Conservation (phyloP, 2,329 filamentous ascomycete genomes). For the Davidsoniella neocaledoniae region DNA sequence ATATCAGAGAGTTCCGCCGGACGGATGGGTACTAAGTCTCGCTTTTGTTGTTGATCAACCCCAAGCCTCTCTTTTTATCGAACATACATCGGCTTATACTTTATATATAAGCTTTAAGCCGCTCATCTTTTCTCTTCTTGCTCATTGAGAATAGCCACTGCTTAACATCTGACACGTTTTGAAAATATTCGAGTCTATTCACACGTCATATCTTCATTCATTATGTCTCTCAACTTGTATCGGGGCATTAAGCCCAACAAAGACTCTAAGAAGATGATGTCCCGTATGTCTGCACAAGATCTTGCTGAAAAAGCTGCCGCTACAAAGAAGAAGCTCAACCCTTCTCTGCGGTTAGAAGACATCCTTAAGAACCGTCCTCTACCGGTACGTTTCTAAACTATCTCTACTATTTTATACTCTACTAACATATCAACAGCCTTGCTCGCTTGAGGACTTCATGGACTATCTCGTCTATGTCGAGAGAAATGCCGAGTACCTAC, state of each 20-base stretch:
- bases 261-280: neutral
- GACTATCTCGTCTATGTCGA: conserved; percentile 72
- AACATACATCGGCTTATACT: neutral
- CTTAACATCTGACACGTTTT: no score
- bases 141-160: neutral
- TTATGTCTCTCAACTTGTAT: conserved; percentile 8
- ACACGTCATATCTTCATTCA: neutral
- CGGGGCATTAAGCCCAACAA: conserved; percentile 6
- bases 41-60: neutral
- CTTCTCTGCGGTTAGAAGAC: conserved; percentile 12
- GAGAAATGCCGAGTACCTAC: conserved; percentile 62
- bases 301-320: conserved; percentile 4
- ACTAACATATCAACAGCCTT: conserved; percentile 6
- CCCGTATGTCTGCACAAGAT: conserved; percentile 1
- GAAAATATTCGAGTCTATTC: no score
- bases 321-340: conserved; percentile 4
- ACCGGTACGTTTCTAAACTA: neutral
- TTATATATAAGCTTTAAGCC: neutral
- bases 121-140: neutral
- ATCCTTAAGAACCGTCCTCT: conserved; percentile 13
- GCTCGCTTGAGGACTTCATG: conserved; percentile 48
- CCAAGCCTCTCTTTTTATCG: neutral
- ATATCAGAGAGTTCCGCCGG: neutral
- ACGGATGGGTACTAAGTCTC: neutral
- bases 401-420: neutral